These are phyloP conservation scores for Linum tenue DNA, from an alignment of 345 rosid species.

Conservation along the genomic window DNA sequence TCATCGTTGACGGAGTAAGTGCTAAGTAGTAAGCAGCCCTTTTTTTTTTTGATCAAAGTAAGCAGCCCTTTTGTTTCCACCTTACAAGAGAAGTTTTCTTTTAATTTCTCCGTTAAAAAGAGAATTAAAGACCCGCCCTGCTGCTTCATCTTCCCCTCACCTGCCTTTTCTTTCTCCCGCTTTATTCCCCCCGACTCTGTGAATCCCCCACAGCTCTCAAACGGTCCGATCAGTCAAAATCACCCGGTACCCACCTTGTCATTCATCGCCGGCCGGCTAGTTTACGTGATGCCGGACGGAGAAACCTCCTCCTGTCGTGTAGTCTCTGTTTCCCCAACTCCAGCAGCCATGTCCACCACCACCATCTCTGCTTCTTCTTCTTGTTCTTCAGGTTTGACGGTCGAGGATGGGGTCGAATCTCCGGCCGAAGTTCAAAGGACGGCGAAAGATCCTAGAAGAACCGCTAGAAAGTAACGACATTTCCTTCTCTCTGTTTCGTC, in stretches of 20 bases:
- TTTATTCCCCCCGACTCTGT: too few species aligned
- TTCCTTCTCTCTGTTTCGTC: not conserved
- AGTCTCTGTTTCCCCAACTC: not conserved
- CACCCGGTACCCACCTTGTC: not conserved
- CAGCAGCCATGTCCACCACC: not conserved
- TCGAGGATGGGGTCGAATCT: slow-evolving; percentile 7
- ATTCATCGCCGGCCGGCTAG: not conserved
- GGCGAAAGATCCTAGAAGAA: slow-evolving; percentile 54
- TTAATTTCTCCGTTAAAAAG: too few species aligned
- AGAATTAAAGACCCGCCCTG: too few species aligned
- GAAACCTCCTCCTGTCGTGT: not conserved
- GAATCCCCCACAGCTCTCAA: too few species aligned
- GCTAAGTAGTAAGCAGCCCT: too few species aligned
- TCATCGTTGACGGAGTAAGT: too few species aligned
- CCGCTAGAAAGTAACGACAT: slow-evolving; percentile 35
- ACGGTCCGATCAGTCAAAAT: too few species aligned
- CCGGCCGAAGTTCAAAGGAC: not conserved
- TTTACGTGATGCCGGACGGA: not conserved
- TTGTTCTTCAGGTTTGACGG: not conserved
- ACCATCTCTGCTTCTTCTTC: not conserved
- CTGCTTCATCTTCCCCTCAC: too few species aligned
- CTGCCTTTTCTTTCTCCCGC: too few species aligned
- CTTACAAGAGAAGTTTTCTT: too few species aligned
- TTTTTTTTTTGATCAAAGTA: too few species aligned
- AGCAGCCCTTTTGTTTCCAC: too few species aligned